These are phyloP conservation scores for Sideroxylon spinosum DNA, from an alignment of 179 eudicot species.

Conservation along the genomic window DNA sequence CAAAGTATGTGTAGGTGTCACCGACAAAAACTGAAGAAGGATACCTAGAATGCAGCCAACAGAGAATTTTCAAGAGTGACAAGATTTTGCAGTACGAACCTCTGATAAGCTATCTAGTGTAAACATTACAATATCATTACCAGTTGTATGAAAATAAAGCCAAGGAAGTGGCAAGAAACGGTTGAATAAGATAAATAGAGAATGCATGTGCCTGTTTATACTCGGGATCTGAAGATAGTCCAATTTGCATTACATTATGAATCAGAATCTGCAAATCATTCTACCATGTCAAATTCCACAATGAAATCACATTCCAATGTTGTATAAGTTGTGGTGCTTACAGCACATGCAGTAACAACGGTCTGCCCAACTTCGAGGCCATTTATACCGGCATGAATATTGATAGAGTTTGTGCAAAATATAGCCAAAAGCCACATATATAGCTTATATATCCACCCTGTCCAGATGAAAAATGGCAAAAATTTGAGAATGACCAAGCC, in stretches of 20 bases:
- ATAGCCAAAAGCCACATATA: conserved; percentile 93
- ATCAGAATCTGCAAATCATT: conserved; percentile 58
- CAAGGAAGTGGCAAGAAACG: conserved; percentile 84
- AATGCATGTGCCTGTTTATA: conserved; percentile 94
- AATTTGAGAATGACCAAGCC: neutral
- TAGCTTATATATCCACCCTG: conserved; percentile 85
- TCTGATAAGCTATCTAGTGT: neutral
- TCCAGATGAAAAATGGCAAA: conserved; percentile 9
- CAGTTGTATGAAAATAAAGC: conserved; percentile 89
- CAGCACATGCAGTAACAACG: conserved; percentile 76
- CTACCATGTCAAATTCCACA: conserved; percentile 19
- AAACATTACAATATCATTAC: conserved; percentile 31
- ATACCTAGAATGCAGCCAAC: conserved; percentile 46
- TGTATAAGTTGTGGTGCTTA: conserved; percentile 37
- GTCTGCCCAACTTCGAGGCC: conserved; percentile 99
- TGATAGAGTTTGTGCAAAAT: conserved; percentile 92
- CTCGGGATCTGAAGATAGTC: conserved; percentile 66
- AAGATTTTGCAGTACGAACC: neutral
- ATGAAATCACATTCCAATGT: neutral
- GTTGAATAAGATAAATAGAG: conserved; percentile 89
- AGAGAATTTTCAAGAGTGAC: neutral
- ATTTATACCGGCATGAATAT: conserved; percentile 94
- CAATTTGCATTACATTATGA: conserved; percentile 93
- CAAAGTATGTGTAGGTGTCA: conserved; percentile 96
- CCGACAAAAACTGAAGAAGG: conserved; percentile 98